Base-by-base conservation (phyloP, 1,284 basidiomycete species). In the Phylloporus sp. region DNA sequence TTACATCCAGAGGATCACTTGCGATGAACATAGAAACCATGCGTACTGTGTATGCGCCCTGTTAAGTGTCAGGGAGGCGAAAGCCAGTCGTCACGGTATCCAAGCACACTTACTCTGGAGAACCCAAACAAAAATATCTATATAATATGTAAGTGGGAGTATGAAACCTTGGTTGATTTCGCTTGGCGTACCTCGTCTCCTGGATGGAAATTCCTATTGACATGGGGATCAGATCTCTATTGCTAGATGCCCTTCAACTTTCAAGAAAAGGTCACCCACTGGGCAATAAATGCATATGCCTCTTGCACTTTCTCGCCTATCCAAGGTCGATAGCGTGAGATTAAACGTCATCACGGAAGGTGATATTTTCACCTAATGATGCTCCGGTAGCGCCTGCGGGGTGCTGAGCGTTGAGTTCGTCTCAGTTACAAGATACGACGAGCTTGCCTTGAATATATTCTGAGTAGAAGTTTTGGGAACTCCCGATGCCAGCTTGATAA, bases 121-220 rank as follows among this genome's bases (percentile, higher is more conserved):
- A 91, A 91, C 5, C 89, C 89, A 73, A 91, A 91, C 47, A 91
- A 79, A 72, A 87, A 91, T n/a, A 91, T 86, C 88, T 75, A 54
- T n/a, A n/a, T 15, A 24, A 28, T 24, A 64, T 29, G 44, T 74
- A 26, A 72, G 65, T 37, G 20, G 18, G 6, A 31, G 11, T 37
- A 29, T 32, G 39, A 49, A 20, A 57, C 53, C 6, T 32, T 31
- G 40, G 51, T 55, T 42, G 31, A 51, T 29, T 50, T 15, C 44
- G 49, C 31, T 31, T 2, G 55, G 13, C 61, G 69, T 67, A 88
- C 89, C 80, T 91, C 89, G 74, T 91, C 89, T 52, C 88, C 89
- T 13, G 85, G 86, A 56, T 77, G 77, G 67, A 86, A 91, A 67
- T 91, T 91, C 65, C 89, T 90, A 49, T 63, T 56, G 24, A 53